Conservation (phyloP, 352 stramenopile species). For the Phytophthora chlamydospora region DNA sequence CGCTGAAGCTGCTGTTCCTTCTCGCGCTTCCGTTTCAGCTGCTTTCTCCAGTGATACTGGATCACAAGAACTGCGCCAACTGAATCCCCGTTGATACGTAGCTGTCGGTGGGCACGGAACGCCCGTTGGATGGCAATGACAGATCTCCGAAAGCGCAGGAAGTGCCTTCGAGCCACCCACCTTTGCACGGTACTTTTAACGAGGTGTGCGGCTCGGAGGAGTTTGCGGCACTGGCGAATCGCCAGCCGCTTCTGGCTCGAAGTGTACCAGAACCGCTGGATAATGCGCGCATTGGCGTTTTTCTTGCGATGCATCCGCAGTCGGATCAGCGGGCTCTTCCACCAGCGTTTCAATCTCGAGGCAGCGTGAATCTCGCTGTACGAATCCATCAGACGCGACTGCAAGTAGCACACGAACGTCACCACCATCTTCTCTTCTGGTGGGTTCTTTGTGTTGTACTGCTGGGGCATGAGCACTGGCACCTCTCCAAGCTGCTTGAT, state of each 20-base stretch:
- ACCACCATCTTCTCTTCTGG: slow-evolving; percentile 95
- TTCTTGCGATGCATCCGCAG: slow-evolving; percentile 65
- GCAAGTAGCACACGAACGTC: slow-evolving; percentile 95
- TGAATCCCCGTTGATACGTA: slow-evolving; percentile 24
- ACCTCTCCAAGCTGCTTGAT: slow-evolving; percentile 94
- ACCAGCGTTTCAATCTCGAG: slow-evolving; percentile 88
- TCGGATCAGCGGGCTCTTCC: slow-evolving; percentile 61
- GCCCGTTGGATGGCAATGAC: slow-evolving; percentile 44
- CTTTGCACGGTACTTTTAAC: slow-evolving; percentile 49
- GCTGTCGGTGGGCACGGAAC: slow-evolving; percentile 34
- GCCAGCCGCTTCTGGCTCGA: slow-evolving; percentile 75
- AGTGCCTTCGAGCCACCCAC: slow-evolving; percentile 33
- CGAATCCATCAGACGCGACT: slow-evolving; percentile 94
- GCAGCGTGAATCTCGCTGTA: slow-evolving; percentile 93
- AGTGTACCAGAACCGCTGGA: slow-evolving; percentile 85
- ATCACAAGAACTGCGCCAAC: slow-evolving; percentile 36
- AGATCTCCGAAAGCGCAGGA: slow-evolving; percentile 33
- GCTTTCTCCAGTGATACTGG: slow-evolving; percentile 46
- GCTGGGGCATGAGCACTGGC: slow-evolving; percentile 85
- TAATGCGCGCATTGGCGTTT: slow-evolving; percentile 52
- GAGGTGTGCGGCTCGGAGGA: slow-evolving; percentile 64
- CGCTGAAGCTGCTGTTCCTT: slow-evolving; percentile 19
- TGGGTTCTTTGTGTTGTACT: slow-evolving; percentile 89
- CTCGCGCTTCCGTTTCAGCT: slow-evolving; percentile 28
- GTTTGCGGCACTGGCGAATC: slow-evolving; percentile 69